A percentile compares a stretch with the other conserved stretches of the same genome.
Conservation (phyloP, 2,329 filamentous ascomycete species). For the Pezicula neosporulosa region DNA sequence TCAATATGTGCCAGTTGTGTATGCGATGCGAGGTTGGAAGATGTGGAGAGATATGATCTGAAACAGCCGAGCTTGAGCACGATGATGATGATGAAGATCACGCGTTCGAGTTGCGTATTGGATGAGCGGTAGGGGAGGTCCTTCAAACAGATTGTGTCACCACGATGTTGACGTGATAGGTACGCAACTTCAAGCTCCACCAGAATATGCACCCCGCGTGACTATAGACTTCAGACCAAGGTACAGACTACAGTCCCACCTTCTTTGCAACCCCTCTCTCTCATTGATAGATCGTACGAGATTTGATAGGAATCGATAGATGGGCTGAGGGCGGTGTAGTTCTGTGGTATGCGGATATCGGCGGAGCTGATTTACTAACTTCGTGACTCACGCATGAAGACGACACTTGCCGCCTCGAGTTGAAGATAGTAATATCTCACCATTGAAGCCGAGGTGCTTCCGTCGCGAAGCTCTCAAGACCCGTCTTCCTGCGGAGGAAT, state of each 20-base stretch:
- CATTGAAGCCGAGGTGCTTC: no score
- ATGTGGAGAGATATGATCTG: background rate
- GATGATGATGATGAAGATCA: conserved; percentile 1
- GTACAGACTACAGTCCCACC: background rate
- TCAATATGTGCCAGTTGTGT: background rate
- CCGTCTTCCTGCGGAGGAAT: conserved; percentile 33
- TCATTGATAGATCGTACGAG: background rate
- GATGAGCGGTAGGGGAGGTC: background rate
- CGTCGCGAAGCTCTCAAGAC: no score
- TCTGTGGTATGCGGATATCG: no score
- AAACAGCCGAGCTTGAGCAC: background rate
- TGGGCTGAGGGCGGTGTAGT: no score
- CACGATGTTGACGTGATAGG: background rate
- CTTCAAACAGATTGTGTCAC: background rate
- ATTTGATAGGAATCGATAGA: background rate
- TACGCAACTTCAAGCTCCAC: background rate
- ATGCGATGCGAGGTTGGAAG: background rate
- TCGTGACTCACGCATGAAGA: no score
- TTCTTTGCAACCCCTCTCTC: background rate
- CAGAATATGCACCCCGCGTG: background rate
- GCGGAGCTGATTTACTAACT: no score
- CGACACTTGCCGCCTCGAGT: no score
- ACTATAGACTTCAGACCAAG: background rate
- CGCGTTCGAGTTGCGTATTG: conserved; percentile 1
- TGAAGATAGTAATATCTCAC: no score